Evolutionary conservation across 176 grass and related monocot genomes (phyloP), one percentile per base, ranked within the genome.

Genomic region (Oryza australiensis): DNA sequence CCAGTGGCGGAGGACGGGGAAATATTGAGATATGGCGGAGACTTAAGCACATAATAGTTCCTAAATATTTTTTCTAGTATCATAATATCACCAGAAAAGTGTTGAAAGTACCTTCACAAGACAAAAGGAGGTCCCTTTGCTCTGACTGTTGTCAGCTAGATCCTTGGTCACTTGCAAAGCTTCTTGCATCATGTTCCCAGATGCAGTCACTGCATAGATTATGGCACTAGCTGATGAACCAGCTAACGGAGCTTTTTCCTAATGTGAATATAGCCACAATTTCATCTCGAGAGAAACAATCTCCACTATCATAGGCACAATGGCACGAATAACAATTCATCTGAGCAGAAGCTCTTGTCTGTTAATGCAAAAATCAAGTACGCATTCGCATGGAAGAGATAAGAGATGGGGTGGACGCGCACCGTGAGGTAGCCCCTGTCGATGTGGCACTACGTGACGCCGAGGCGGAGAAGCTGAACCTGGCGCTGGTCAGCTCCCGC

Each of bases 201-300:
- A 98, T 75, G 95, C 95, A 88, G 94, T 89, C 38, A 98, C 92
- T n/a, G 88, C 95, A 94, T 90, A 98, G 35, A 98, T 86, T 91
- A 98, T 92, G 5, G 95, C 95, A 81, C 95, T 92, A 89, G 95
- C 95, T 86, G 95, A 98, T 69, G 95, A 94, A 66, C 92, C 95
- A 86, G 95, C 92, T 86, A 98, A 89, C 74, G 92, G 92, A 24
- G 95, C 94, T 68, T 45, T 94, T 86, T 98, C 95, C 95, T 98
- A 81, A 77, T 3, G 27, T 12, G 7, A 66, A 66, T 30, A 26
- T 26, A 26, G 13, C 42, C 27, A 26, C 13, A 1, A 57, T 41
- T 7, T 68, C 23, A 67, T 15, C 26, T 10, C 4, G 27, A 73
- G n/a, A 68, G 72, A 27, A 65, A 79, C 14, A 49, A 49, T 15